Evolutionary conservation across 2,329 filamentous ascomycete species (phyloP).

Genomic region (Chalaropsis ovoidea): DNA sequence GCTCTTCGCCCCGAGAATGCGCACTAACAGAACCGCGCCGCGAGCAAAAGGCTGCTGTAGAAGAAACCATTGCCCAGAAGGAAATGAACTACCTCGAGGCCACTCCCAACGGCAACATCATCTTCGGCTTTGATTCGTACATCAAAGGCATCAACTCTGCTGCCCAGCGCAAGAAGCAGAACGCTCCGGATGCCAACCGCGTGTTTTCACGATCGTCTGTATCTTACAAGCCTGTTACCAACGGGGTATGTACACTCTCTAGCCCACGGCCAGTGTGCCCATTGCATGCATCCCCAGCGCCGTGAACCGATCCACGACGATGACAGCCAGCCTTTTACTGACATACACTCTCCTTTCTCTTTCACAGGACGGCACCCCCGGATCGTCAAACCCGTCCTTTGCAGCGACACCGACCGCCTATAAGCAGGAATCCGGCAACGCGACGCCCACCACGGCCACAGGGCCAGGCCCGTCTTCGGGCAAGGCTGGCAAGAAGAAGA

Average conservation of each 20-base stretch:
- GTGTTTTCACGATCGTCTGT: slow-evolving; percentile 62
- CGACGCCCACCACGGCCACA: slow-evolving; percentile 41
- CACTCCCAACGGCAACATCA: slow-evolving; percentile 83
- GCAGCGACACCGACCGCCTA: slow-evolving; percentile 49
- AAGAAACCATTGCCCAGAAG: slow-evolving; percentile 74
- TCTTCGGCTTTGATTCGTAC: slow-evolving; percentile 95
- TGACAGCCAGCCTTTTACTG: neutral
- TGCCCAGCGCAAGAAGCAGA: slow-evolving; percentile 53
- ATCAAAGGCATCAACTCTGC: slow-evolving; percentile 73
- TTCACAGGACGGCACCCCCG: slow-evolving; percentile 37
- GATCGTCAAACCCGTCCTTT: slow-evolving; percentile 38
- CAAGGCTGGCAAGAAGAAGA: slow-evolving; percentile 42
- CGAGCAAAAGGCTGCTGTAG: slow-evolving; percentile 37
- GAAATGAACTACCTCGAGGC: slow-evolving; percentile 87
- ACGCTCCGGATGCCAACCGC: slow-evolving; percentile 57
- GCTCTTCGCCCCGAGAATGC: slow-evolving; percentile 32
- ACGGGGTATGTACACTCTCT: slow-evolving; percentile 30
- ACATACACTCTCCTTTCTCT: slow-evolving; percentile 2
- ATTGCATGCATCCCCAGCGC: neutral
- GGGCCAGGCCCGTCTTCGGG: slow-evolving; percentile 45
- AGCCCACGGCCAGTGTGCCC: neutral
- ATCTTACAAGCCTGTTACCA: slow-evolving; percentile 44
- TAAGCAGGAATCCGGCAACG: slow-evolving; percentile 29
- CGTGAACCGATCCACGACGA: neutral
- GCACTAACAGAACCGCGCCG: neutral